Percentiles rank a stretch among this genome's conserved stretches.
Conservation (phyloP, 805 yeast species). For the Pichia exigua region DNA sequence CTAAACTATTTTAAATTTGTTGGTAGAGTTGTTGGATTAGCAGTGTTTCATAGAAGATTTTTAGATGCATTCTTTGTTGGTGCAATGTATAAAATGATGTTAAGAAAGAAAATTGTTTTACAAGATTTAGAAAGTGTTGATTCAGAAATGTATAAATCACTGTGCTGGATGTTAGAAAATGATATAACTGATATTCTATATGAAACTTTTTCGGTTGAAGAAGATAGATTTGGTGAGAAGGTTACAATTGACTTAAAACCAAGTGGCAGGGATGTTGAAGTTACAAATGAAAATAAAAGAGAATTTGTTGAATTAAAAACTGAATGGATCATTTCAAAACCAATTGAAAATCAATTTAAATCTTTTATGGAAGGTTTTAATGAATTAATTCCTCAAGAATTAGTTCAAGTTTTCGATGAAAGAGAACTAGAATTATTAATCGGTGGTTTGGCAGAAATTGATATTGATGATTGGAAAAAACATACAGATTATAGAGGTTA, state of each 20-base stretch:
- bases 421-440: constrained; percentile 92
- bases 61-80: constrained; percentile 98
- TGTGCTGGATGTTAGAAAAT: constrained; percentile 93
- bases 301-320: constrained; percentile 93
- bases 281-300: constrained; percentile 87
- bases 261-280: constrained; percentile 82
- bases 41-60: constrained; percentile 97
- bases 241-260: constrained; percentile 86
- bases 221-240: constrained; percentile 91
- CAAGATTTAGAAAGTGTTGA: constrained; percentile 99
- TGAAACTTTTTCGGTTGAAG: constrained; percentile 76
- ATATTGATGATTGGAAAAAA: constrained; percentile 97
- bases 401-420: constrained; percentile 94
- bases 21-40: constrained; percentile 96
- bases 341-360: constrained; percentile 92
- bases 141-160: constrained; percentile 89
- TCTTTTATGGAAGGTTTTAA: constrained; percentile 97
- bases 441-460: constrained; percentile 98
- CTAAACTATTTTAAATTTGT: constrained; percentile 95
- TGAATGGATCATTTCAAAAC: constrained; percentile 90
- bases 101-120: constrained; percentile 85
- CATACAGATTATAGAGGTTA: constrained; percentile 98
- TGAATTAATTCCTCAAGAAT: constrained; percentile 93
- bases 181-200: constrained; percentile 85
- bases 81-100: constrained; percentile 96